Evolutionary conservation across 1,284 basidiomycete genomes (phyloP), one percentile per base, ranked within the genome.

Genomic region (Athelia sp.): DNA sequence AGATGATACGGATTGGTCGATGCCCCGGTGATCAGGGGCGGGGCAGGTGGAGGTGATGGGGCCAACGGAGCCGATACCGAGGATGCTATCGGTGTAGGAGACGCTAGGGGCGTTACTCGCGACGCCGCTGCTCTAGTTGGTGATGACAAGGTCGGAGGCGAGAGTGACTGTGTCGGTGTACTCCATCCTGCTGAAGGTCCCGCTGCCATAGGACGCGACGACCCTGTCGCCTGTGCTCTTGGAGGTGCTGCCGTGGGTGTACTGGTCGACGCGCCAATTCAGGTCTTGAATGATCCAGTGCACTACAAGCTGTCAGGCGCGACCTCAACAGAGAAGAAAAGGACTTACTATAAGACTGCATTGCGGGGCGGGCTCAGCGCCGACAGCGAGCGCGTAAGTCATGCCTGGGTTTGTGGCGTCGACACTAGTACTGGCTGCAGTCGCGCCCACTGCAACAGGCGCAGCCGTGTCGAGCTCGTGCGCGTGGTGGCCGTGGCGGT

Each of bases 211-310:
- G 32, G 60, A 62, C 35, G 79, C 75, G 31, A 68, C 68, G 54
- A 82, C 72, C 21, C 48, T 59, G 48, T 71, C 60, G 0, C 70
- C 65, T 15, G 76, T 81, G 53, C 65, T 62, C 43, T 69, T 56
- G 57, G 74, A 76, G 3, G 71, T 73, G 47, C 57, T 65, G 4
- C 72, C 76, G 45, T 52, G 55, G n/a, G n/a, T n/a, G n/a, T n/a
- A n/a, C n/a, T n/a, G n/a, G n/a, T n/a, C n/a, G n/a, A n/a, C n/a
- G 80, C 81, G 21, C 79, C 78, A 26, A 82, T 59, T 78, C 76
- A 80, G 13, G 75, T 40, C 8, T 40, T 40, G 36, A n/a, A 40
- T 4, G 36, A 40, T 6, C 36, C 36, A 9, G 19, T 40, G 36
- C 9, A 81, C n/a, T n/a, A n/a, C n/a, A n/a, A n/a, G n/a, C n/a